Base-by-base conservation (phyloP, 2,329 filamentous ascomycete species). In the Cercospora sp. region DNA sequence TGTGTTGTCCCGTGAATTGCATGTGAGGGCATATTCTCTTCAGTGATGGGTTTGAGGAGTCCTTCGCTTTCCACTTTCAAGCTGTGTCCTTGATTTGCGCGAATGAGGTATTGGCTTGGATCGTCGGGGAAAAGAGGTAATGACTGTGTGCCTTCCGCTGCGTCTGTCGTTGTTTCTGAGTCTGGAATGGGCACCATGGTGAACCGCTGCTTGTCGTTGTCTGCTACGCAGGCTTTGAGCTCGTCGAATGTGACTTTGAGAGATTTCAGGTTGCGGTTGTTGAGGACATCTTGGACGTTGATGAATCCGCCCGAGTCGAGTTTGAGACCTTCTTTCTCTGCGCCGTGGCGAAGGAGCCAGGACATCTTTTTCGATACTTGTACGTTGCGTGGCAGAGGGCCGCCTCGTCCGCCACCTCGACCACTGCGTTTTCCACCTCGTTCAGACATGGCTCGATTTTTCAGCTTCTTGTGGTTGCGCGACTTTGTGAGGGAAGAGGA, bases 51-150 rank as follows among this genome's bases (percentile, higher is more conserved):
- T 21, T 84, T 85, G 3, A 97, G 86, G 2, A 96, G 85, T 0
- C 86, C 86, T 58, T 90, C 87, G n/a, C 88, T 88, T 30, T 92
- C 90, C 40, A 90, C 82, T 76, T 89, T 88, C 77, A 99, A 91
- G 74, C 88, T 93, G 83, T 98, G 95, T 65, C 95, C 95, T 82
- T 98, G 95, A 77, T 96, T 97, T 30, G 95, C 95, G 75, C 95
- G 93, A 81, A 99, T 97, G 34, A 96, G 85, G 83, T 90, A 97
- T 79, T 91, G 85, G 0, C 85, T 79, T 0, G 92, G 85, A 61
- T 90, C 83, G 8, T 79, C 69, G 10, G 73, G 73, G 13, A 71
- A 66, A 2, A 67, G 16, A 18, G 67, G 24, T 18, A 65, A 37
- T 72, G 21, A 73, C 78, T 26, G 78, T 74, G 55, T 55, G 4